Percentiles rank a stretch among this genome's conserved stretches.
phyloP scores from a whole-genome alignment of 176 grass and related monocot genomes.

The Sorghum bicolor region DNA sequence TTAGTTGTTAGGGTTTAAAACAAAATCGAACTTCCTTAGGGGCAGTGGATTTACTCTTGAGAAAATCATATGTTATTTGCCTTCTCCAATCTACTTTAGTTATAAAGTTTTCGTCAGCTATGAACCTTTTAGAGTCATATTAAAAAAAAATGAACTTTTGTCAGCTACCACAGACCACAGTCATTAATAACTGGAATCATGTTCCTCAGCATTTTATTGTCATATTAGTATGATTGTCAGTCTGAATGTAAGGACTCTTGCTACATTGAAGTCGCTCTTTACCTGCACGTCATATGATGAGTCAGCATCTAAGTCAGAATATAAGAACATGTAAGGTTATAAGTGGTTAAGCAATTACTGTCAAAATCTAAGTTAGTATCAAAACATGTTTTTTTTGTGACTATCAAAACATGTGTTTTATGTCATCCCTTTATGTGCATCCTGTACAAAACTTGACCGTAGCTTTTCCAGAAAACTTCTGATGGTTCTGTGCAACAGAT shows the following conservation, averaged over 20 bases:
- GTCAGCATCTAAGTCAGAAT: background rate
- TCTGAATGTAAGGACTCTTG: slow-evolving; percentile 4
- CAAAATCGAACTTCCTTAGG: no score
- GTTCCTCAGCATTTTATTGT: background rate
- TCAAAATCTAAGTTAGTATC: background rate
- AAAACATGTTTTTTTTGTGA: background rate
- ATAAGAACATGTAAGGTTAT: background rate
- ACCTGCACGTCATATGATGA: background rate
- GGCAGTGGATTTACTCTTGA: background rate
- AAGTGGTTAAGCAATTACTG: background rate
- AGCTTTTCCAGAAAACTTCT: background rate
- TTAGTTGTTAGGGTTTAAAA: no score
- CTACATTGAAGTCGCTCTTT: background rate
- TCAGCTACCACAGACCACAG: background rate
- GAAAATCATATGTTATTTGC: background rate
- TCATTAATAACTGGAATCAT: background rate
- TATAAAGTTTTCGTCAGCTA: background rate
- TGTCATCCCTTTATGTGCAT: background rate
- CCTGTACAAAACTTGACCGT: background rate
- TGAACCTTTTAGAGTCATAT: background rate
- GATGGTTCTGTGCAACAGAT: background rate
- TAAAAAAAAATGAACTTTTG: background rate
- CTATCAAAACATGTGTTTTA: background rate
- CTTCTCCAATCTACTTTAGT: background rate
- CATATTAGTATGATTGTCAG: slow-evolving; percentile 1